Base-by-base conservation (phyloP, 164 flowering plant genomes). In the Hamamelis virginiana region DNA sequence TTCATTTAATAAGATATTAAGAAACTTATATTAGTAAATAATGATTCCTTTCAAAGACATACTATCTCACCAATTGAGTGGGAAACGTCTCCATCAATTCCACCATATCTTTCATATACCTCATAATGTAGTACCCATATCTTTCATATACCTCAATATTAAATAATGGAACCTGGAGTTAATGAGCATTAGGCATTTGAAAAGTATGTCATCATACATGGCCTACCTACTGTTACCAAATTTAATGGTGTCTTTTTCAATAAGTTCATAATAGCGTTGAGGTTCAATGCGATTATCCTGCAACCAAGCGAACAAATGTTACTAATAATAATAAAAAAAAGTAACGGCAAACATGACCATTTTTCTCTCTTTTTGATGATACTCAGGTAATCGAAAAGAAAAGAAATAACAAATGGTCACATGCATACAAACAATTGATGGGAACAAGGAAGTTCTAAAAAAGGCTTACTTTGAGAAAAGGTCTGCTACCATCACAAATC, bases 151-250 rank as follows among this genome's bases (percentile, higher is more conserved):
- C n/a, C n/a, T n/a, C 1, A 51, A 10, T 8, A 16, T 46, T 19
- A 43, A 53, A 68, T 19, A 22, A 51, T 12, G 25, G 8, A 52
- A 25, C 38, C 23, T 26, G 66, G 44, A 12, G 18, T 27, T 10
- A 60, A 50, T 16, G 10, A 55, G 21, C 11, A 8, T 21, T 11
- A 56, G 13, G 25, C 16, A 18, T 2, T 33, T 33, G 41, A 33
- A 33, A 33, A 33, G 41, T 33, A 33, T 33, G 6, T 45, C 14
- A 47, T 65, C 50, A 21, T 44, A 1, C 41, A 68, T 48, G 41
- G 26, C 82, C 62, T 84, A 95, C 98, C 97, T 95, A 77, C 97
- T 91, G 65, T 95, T 92, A 56, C 97, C 97, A 73, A 92, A 91
- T 78, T 82, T 92, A 62, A 92, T 80, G 18, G 97, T 95, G 75